These are phyloP conservation scores for Lobulomyces angularis DNA, from an alignment of 192 early-diverging fungal species.

Conservation along the genomic window DNA sequence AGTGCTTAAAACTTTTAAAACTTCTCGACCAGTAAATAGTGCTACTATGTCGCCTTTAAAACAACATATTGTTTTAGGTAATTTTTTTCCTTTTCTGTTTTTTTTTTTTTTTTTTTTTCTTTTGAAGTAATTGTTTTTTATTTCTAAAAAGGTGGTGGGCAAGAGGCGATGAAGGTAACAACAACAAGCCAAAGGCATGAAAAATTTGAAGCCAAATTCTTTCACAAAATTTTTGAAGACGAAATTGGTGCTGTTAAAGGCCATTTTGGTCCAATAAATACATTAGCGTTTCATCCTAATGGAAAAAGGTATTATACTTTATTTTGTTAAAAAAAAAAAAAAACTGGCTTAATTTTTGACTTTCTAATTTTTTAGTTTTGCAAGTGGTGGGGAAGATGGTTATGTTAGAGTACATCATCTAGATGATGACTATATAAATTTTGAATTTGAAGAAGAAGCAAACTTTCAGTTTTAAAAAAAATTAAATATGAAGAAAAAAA, in stretches of 20 bases:
- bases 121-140: no score
- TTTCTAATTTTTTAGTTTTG: slow-evolving; percentile 43
- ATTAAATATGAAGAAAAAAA: no score
- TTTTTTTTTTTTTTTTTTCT: no score
- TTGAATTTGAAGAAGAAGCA: slow-evolving; percentile 44
- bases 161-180: slow-evolving; percentile 96
- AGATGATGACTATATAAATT: slow-evolving; percentile 90
- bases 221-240: slow-evolving; percentile 90
- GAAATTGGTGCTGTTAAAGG: slow-evolving; percentile 95
- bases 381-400: slow-evolving; percentile 96
- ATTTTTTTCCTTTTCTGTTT: slow-evolving; percentile 38
- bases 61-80: slow-evolving; percentile 23
- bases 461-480: not conserved
- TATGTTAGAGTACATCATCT: slow-evolving; percentile 93
- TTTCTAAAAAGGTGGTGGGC: slow-evolving; percentile 98
- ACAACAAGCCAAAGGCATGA: slow-evolving; percentile 77
- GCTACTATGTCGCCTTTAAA: slow-evolving; percentile 76
- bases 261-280: slow-evolving; percentile 99
- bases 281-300: slow-evolving; percentile 89
- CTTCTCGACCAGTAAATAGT: slow-evolving; percentile 84
- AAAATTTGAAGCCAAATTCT: slow-evolving; percentile 97
- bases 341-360: not conserved
- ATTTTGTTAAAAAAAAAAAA: slow-evolving; percentile 1
- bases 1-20: slow-evolving; percentile 69
- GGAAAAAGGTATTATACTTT: slow-evolving; percentile 48